Percentiles rank a stretch among this genome's conserved stretches.
Evolutionary conservation across 495 filamentous ascomycete genomes (phyloP).

Genomic region (Talaromyces wortmannii): DNA sequence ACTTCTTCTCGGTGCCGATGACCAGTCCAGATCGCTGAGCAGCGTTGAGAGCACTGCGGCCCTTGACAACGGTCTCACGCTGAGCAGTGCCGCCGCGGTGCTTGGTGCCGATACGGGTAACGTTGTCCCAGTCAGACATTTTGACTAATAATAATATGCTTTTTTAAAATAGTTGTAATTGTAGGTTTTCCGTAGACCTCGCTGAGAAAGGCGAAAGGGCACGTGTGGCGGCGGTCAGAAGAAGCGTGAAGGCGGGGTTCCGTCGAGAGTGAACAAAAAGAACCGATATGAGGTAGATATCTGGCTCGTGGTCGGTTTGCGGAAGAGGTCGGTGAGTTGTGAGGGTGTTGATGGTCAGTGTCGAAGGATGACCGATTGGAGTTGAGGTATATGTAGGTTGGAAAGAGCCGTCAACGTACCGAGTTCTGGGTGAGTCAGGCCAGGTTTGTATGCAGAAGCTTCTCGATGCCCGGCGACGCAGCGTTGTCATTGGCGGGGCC

Average conservation of each 20-base stretch:
- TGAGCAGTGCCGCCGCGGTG: conserved; percentile 52
- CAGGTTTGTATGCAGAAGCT: conserved; percentile 4
- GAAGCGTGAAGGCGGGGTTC: background rate
- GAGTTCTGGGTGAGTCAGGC: background rate
- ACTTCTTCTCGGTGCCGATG: conserved; percentile 93
- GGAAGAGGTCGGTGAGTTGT: background rate
- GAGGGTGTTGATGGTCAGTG: background rate
- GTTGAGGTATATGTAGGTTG: background rate
- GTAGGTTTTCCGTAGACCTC: too few relatives aligned
- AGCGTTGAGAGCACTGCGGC: conserved; percentile 83
- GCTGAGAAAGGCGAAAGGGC: background rate
- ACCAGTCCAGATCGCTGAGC: conserved; percentile 72
- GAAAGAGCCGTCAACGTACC: background rate
- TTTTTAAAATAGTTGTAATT: too few relatives aligned
- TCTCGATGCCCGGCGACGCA: background rate
- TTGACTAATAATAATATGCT: background rate
- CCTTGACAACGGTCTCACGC: conserved; percentile 82
- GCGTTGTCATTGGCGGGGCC: background rate
- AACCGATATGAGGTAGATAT: background rate
- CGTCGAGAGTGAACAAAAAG: too few relatives aligned
- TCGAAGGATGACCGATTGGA: background rate
- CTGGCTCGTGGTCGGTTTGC: background rate
- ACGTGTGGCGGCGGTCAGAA: background rate
- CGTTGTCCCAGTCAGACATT: conserved; percentile 63
- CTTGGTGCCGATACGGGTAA: conserved; percentile 91